These are phyloP conservation scores for Leonotis leonurus DNA, from an alignment of 257 asterid genomes.

Conservation along the genomic window DNA sequence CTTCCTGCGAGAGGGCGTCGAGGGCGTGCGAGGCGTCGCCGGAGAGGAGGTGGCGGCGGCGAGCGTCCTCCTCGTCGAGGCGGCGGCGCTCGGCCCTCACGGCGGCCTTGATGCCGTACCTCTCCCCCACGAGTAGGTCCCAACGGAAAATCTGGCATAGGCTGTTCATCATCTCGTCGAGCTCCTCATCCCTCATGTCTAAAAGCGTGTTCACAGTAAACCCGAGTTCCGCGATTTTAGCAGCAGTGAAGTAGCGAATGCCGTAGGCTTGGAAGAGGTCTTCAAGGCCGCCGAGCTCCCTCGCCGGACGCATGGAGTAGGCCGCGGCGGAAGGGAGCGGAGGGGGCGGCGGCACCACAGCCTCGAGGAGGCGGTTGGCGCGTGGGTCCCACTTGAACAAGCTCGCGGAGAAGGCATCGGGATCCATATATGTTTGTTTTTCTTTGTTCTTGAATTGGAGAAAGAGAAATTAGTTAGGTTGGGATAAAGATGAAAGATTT, in stretches of 20 bases:
- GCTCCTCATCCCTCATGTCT: constrained; percentile 94
- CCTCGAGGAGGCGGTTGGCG: constrained; percentile 50
- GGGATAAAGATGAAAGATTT: no score
- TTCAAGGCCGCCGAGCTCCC: constrained; percentile 81
- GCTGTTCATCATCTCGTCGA: constrained; percentile 96
- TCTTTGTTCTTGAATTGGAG: no score
- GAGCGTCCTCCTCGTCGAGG: constrained; percentile 64
- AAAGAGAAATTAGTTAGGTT: no score
- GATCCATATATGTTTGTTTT: no score
- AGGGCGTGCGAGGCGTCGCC: constrained; percentile 39
- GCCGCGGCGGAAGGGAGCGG: constrained; percentile 37
- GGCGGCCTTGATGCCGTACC: constrained; percentile 87
- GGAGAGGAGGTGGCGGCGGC: constrained; percentile 64
- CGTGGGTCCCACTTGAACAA: constrained; percentile 94
- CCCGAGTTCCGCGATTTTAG: constrained; percentile 85
- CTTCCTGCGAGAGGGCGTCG: constrained; percentile 46
- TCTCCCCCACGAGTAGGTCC: constrained; percentile 88
- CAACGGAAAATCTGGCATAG: constrained; percentile 72
- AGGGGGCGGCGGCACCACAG: constrained; percentile 35
- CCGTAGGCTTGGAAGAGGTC: constrained; percentile 86
- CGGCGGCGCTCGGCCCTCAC: constrained; percentile 84
- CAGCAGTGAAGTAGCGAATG: constrained; percentile 64
- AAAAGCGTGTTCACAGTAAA: constrained; percentile 79
- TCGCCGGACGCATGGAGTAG: constrained; percentile 37
- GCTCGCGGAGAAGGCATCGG: constrained; percentile 83